Conservation (phyloP, 116 monocot species). For the Cymodocea nodosa region DNA sequence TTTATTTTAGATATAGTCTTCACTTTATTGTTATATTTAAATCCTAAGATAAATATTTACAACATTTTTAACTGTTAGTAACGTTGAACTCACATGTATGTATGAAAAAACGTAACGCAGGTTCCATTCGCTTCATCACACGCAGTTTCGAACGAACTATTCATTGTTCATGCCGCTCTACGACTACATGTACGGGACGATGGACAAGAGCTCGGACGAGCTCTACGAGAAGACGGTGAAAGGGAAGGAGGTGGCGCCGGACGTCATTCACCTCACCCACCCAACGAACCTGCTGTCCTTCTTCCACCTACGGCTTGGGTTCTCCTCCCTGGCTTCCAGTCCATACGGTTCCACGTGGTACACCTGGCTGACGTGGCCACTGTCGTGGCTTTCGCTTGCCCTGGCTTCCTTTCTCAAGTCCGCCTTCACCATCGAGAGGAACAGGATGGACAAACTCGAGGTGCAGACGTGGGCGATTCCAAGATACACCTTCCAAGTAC, state of each 20-base stretch:
- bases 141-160: constrained; percentile 37
- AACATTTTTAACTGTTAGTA: too few species aligned
- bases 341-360: constrained; percentile 32
- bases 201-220: constrained; percentile 17
- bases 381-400: constrained; percentile 9
- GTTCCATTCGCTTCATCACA: constrained; percentile 45
- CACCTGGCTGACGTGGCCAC: constrained; percentile 22
- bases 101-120: too few species aligned
- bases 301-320: constrained; percentile 23
- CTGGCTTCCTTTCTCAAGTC: constrained; percentile 26
- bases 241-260: constrained; percentile 16
- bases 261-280: constrained; percentile 35
- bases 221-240: constrained; percentile 13
- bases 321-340: constrained; percentile 34
- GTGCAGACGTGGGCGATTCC: constrained; percentile 67
- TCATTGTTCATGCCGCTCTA: constrained; percentile 42
- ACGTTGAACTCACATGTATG: too few species aligned
- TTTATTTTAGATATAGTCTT: too few species aligned
- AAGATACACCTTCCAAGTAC: constrained; percentile 53
- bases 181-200: constrained; percentile 37
- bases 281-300: constrained; percentile 16
- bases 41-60: too few species aligned
- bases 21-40: too few species aligned
- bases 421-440: constrained; percentile 30
- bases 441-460: constrained; percentile 6